Conservation (phyloP, 2,329 filamentous ascomycete genomes). For the Fusarium longipes region DNA sequence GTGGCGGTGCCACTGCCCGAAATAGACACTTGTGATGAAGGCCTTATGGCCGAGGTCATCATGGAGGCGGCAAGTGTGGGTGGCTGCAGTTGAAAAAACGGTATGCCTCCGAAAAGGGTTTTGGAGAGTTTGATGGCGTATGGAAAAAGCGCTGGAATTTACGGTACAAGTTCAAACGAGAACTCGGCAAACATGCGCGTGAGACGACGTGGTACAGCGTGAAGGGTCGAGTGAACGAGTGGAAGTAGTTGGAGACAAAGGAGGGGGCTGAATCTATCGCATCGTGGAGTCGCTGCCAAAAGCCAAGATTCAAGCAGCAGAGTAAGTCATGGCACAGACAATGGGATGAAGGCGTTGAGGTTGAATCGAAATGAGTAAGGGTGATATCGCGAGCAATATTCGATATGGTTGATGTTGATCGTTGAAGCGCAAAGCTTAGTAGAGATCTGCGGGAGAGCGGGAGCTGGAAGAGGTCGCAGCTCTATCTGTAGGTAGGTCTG, state of each 20-base stretch:
- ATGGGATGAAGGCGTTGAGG: slow-evolving; percentile 7
- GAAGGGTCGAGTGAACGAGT: slow-evolving; percentile 37
- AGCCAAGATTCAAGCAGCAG: slow-evolving; percentile 39
- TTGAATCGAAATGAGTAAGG: slow-evolving; percentile 4
- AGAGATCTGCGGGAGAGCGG: slow-evolving; percentile 43
- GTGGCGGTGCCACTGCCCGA: slow-evolving; percentile 42
- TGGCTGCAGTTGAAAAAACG: slow-evolving; percentile 26
- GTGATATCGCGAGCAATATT: slow-evolving; percentile 2
- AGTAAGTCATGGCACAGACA: slow-evolving; percentile 41
- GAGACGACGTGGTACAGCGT: slow-evolving; percentile 29
- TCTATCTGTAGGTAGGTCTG: slow-evolving; percentile 40
- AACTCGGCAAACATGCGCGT: slow-evolving; percentile 27
- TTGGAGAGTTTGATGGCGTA: slow-evolving; percentile 15
- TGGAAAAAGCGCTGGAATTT: background rate
- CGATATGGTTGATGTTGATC: slow-evolving; percentile 4
- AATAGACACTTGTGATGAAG: slow-evolving; percentile 42
- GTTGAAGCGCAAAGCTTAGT: slow-evolving; percentile 28
- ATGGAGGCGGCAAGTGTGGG: slow-evolving; percentile 24
- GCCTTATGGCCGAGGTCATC: slow-evolving; percentile 42
- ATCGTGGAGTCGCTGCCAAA: slow-evolving; percentile 41
- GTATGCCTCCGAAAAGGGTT: slow-evolving; percentile 29
- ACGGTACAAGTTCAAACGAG: slow-evolving; percentile 20
- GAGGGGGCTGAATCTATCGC: slow-evolving; percentile 42
- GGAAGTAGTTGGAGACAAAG: slow-evolving; percentile 39
- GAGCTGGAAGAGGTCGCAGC: slow-evolving; percentile 40